Base-by-base conservation (phyloP, 805 yeast species). In the Limtongia smithiae region DNA sequence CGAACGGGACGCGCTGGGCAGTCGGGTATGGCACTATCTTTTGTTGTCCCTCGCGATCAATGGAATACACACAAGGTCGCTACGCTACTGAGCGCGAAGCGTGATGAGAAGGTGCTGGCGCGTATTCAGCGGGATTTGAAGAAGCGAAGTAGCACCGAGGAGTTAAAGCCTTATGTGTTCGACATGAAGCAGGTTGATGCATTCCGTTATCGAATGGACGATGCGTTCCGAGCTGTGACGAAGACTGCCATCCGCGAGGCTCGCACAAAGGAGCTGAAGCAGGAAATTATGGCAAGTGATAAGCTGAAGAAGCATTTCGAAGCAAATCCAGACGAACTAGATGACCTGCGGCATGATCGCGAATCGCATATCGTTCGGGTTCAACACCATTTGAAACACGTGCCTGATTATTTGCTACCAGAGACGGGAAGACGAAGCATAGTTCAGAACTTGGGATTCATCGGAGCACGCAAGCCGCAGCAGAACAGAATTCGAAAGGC, bases 1-100 rank as follows among this genome's bases (percentile, higher is more conserved):
- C 81, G 98, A 72, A 93, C 98, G 3, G 98, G 98, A 4, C 81
- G 98, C 70, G 97, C 96, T 6, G 96, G 96, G 46, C 89, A 87
- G 65, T 76, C 93, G 1, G 98, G 98, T 50, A 90, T 88, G 79
- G 85, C 97, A 0, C 75, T 93, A 47, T 89, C 97, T 15, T 93
- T 91, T 71, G 93, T 90, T 17, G 88, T 91, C 22, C 85, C 93
- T 24, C 70, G 73, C 30, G 85, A 82, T 54, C 90, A 86, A 62
- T 82, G 84, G 70, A 96, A 96, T 28, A 87, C 85, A 62, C 96
- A 93, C 69, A 88, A 82, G 65, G 79, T 82, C 25, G 88, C 97
- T 1, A 72, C 81, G 45, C 73, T 86, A 57, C 66, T 77, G 22
- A 75, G 83, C 14, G 82, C 95, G 6, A 83, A 81, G 64, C 78